phyloP scores from a whole-genome alignment of 495 filamentous ascomycete genomes.

The Daldinia caldariorum region DNA sequence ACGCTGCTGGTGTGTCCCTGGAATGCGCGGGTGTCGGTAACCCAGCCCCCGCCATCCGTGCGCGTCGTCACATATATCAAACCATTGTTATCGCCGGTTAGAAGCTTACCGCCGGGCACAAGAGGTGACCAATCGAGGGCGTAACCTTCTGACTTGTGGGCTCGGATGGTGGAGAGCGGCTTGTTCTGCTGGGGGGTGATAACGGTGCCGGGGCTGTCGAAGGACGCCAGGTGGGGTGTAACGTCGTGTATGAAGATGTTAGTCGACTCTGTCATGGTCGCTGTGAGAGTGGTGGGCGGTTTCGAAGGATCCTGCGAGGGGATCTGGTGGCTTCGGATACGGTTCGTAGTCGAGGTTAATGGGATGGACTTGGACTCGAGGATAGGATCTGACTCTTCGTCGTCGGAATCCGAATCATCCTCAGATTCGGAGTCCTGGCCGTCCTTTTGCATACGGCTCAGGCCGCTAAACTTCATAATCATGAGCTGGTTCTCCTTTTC shows the following conservation, averaged over 20 bases:
- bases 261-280: constrained; percentile 88
- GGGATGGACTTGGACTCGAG: constrained; percentile 92
- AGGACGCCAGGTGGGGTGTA: constrained; percentile 82
- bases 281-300: constrained; percentile 82
- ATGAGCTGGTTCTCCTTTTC: constrained; percentile 90
- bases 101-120: constrained; percentile 76
- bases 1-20: constrained; percentile 84
- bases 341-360: constrained; percentile 85
- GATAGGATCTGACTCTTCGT: constrained; percentile 89
- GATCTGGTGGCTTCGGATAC: constrained; percentile 83
- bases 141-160: constrained; percentile 94
- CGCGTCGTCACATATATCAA: constrained; percentile 86
- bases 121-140: constrained; percentile 92
- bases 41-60: constrained; percentile 86
- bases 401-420: constrained; percentile 71
- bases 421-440: constrained; percentile 71
- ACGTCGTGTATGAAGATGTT: constrained; percentile 94
- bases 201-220: constrained; percentile 84
- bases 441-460: constrained; percentile 82
- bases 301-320: constrained; percentile 73
- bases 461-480: constrained; percentile 92
- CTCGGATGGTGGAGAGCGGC: constrained; percentile 83
- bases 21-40: constrained; percentile 81
- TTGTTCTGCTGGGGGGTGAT: constrained; percentile 84
- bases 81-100: constrained; percentile 92